phyloP scores from a whole-genome alignment of 306 rosid genomes.

The Oemleria cerasiformis region DNA sequence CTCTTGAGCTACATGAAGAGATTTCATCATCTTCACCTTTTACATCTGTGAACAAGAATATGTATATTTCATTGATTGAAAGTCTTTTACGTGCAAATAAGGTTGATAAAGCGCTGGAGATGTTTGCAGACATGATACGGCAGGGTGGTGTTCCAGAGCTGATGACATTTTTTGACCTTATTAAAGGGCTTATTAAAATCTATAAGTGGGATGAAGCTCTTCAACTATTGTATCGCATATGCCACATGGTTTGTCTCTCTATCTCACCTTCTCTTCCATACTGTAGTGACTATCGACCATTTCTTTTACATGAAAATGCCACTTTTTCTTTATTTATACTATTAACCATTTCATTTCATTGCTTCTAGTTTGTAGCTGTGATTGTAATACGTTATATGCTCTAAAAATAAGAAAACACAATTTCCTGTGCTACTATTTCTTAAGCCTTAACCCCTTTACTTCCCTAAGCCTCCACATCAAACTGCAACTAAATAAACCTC shows the following conservation, averaged over 20 bases:
- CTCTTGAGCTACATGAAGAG: slow-evolving; percentile 63
- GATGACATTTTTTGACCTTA: slow-evolving; percentile 59
- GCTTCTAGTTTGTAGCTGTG: not conserved
- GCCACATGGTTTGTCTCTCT: slow-evolving; percentile 70
- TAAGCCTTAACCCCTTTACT: not conserved
- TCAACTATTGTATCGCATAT: slow-evolving; percentile 63
- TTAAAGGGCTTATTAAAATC: slow-evolving; percentile 61
- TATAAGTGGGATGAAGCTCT: slow-evolving; percentile 81
- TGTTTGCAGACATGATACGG: slow-evolving; percentile 56
- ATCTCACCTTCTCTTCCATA: slow-evolving; percentile 14
- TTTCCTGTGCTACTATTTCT: not conserved
- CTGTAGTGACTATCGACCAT: slow-evolving; percentile 5
- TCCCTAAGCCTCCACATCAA: not conserved
- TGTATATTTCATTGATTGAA: slow-evolving; percentile 59
- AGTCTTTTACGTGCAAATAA: slow-evolving; percentile 59
- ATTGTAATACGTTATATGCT: not conserved
- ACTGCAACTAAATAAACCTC: not conserved
- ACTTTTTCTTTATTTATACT: not conserved
- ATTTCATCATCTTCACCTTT: slow-evolving; percentile 52
- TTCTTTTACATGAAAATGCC: slow-evolving; percentile 5
- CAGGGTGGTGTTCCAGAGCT: slow-evolving; percentile 64
- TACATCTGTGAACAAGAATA: slow-evolving; percentile 42
- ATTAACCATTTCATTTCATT: not conserved
- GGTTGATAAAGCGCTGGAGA: slow-evolving; percentile 61
- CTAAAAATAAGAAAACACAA: not conserved